Base-by-base conservation (phyloP, 331 rosid genomes). In the Acacia concinna region DNA sequence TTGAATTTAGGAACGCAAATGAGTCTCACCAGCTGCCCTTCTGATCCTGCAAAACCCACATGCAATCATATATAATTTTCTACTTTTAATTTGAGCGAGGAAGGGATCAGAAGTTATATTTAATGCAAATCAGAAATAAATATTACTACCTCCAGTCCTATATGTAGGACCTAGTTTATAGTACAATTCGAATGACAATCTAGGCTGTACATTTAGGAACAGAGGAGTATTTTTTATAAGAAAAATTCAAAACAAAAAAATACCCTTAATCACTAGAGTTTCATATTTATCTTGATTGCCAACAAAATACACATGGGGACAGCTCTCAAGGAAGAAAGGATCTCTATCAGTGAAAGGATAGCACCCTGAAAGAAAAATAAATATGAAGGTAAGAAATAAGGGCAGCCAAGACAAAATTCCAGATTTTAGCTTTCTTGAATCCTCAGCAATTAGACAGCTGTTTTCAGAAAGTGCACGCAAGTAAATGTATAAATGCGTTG, bases 261-360 rank as follows among this genome's bases (percentile, higher is more conserved):
- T 93, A 95, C 97, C 99, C 68, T 84, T 87, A 72, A 91, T 77
- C 80, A 91, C 71, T 73, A 89, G 92, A 73, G 91, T 87, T 68
- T 86, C 91, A 67, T 81, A 95, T 85, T 83, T 90, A 81, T 93
- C 87, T 86, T 95, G 99, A 82, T 95, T 95, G 71, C 99, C 99
- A 66, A 88, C 81, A 49, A 93, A 95, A 85, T 95, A 95, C 46
- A 93, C 98, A 84, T 91, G 94, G 79, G 99, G 99, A 74, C 99
- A 95, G 79, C 85, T 89, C 83, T 93, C 96, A 62, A 93, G 78
- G 88, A 93, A 81, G 87, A 95, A 95, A 56, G 99, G 99, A 78
- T 95, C 99, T 79, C 80, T 88, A 60, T 92, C 97, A 4, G 90
- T 87, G 84, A 81, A 95, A 81, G 99, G 99, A 88, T 90, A 95